Conservation (phyloP, 331 rosid species). For the Quercus phellos region DNA sequence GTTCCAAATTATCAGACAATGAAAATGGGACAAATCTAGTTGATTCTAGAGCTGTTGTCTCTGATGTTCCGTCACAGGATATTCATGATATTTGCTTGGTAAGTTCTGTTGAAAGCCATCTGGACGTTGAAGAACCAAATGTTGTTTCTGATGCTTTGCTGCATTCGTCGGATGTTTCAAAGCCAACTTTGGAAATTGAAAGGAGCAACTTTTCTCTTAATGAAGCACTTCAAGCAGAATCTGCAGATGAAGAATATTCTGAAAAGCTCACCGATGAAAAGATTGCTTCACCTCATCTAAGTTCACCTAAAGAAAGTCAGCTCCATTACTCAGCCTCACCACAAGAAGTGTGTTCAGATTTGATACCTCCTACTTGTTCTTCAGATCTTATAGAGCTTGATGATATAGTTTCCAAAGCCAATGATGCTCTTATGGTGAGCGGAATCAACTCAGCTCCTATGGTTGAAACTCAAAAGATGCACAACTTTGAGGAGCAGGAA, state of each 20-base stretch:
- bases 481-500: constrained; percentile 27
- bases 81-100: constrained; percentile 28
- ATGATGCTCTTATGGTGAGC: constrained; percentile 18
- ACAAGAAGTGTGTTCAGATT: constrained; percentile 27
- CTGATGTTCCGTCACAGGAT: constrained; percentile 26
- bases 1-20: constrained; percentile 25
- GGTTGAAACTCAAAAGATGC: constrained; percentile 19
- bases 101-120: constrained; percentile 32
- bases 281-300: constrained; percentile 21
- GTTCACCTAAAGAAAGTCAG: constrained; percentile 27
- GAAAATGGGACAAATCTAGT: constrained; percentile 31
- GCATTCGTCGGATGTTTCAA: constrained; percentile 35
- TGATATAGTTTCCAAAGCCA: constrained; percentile 14
- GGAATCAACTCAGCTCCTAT: constrained; percentile 34
- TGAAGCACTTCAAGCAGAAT: constrained; percentile 29
- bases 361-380: constrained; percentile 16
- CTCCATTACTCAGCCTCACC: constrained; percentile 26
- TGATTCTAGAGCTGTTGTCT: constrained; percentile 30
- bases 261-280: constrained; percentile 24
- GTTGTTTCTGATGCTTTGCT: constrained; percentile 29
- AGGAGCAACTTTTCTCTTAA: constrained; percentile 19
- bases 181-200: constrained; percentile 32
- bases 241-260: constrained; percentile 29
- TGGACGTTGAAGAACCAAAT: constrained; percentile 31
- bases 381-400: constrained; percentile 21